Percentiles rank a stretch among this genome's conserved stretches.
Conservation (phyloP, 352 stramenopile genomes). For the Hyaloperonospora brassicae region DNA sequence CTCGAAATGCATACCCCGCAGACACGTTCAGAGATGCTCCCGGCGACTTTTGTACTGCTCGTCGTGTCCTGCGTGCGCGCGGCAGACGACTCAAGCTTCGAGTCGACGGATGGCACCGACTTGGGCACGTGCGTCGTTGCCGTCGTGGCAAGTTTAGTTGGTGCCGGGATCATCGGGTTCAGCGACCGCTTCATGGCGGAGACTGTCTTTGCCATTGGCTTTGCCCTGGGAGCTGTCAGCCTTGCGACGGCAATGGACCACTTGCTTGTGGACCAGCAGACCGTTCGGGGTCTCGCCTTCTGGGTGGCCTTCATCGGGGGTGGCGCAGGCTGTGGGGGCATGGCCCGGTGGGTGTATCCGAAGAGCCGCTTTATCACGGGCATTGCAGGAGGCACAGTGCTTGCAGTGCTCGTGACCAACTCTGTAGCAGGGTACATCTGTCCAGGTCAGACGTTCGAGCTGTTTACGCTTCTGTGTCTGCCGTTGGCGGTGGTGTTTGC, state of each 20-base stretch:
- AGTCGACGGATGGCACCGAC: slow-evolving; percentile 18
- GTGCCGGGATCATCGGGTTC: slow-evolving; percentile 21
- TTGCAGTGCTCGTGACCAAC: slow-evolving; percentile 27
- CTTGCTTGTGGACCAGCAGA: slow-evolving; percentile 25
- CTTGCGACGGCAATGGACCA: slow-evolving; percentile 24
- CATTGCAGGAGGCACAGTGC: slow-evolving; percentile 22
- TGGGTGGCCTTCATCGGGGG: slow-evolving; percentile 33
- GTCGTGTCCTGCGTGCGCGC: slow-evolving; percentile 4
- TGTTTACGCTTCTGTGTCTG: slow-evolving; percentile 27
- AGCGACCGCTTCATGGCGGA: slow-evolving; percentile 31
- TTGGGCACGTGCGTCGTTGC: slow-evolving; percentile 23
- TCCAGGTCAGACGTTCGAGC: slow-evolving; percentile 21
- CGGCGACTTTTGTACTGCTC: too few relatives aligned
- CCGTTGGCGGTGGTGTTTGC: slow-evolving; percentile 26
- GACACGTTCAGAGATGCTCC: too few relatives aligned
- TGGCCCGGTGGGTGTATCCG: slow-evolving; percentile 28
- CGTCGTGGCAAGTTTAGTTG: slow-evolving; percentile 26
- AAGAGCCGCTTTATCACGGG: slow-evolving; percentile 31
- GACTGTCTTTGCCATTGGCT: slow-evolving; percentile 27
- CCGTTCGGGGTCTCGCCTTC: slow-evolving; percentile 19
- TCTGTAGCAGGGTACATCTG: slow-evolving; percentile 27
- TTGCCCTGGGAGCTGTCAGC: slow-evolving; percentile 20
- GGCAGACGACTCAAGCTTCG: slow-evolving; percentile 25
- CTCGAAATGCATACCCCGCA: too few relatives aligned
- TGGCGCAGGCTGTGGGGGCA: slow-evolving; percentile 22